Conservation (phyloP, 2,329 filamentous ascomycete species). For the Alternaria hordeiaustralica region DNA sequence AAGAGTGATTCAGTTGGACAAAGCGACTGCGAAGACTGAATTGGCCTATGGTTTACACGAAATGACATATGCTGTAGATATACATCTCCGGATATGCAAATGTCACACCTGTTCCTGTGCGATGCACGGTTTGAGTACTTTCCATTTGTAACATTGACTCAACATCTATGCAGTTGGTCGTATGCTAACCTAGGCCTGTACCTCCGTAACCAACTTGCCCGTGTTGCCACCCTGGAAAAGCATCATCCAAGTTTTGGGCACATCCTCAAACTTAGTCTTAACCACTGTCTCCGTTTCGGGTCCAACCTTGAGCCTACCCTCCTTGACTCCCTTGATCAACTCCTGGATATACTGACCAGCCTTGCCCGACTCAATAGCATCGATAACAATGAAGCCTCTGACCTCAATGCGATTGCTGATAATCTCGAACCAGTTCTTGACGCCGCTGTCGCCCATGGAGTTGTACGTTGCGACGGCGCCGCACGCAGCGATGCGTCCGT, state of each 20-base stretch:
- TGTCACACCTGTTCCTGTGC: background rate
- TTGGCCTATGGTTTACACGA: background rate
- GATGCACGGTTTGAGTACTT: background rate
- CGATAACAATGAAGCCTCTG: conserved; percentile 54
- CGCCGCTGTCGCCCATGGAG: conserved; percentile 33
- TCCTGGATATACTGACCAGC: conserved; percentile 31
- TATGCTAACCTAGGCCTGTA: conserved; percentile 12
- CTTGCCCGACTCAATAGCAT: conserved; percentile 44
- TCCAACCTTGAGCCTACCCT: conserved; percentile 56
- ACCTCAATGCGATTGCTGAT: conserved; percentile 51
- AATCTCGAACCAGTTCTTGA: conserved; percentile 55
- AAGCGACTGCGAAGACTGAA: background rate
- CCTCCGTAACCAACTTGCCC: conserved; percentile 56
- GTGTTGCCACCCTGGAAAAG: conserved; percentile 57
- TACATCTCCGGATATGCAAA: background rate
- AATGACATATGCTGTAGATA: background rate
- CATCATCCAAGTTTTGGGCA: conserved; percentile 58
- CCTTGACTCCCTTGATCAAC: conserved; percentile 41
- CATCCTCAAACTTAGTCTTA: conserved; percentile 55
- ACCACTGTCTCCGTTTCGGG: conserved; percentile 58
- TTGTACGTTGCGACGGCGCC: conserved; percentile 56
- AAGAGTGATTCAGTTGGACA: background rate
- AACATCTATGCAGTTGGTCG: background rate
- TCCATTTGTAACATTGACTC: background rate
- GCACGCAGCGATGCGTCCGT: conserved; percentile 53